Evolutionary conservation across 179 eudicot species (phyloP), one percentile per base, ranked within the genome.

Genomic region (Corrigiola litoralis): DNA sequence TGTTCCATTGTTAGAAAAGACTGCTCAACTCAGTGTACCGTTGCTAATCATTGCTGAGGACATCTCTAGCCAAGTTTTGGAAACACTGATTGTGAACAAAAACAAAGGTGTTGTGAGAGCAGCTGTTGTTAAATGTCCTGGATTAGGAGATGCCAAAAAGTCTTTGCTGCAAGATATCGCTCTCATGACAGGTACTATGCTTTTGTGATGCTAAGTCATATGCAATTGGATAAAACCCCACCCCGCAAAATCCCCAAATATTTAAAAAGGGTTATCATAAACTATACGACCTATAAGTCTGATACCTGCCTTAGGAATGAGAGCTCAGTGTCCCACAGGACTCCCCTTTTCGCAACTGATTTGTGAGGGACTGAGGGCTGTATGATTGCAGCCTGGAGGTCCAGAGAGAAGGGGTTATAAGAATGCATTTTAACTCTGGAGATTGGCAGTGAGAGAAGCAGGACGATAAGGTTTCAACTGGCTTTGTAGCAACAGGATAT

Each of bases 101-200:
- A 77, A 23, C 71, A 80, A 64, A 70, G 95, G 98, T 41, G 29
- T 80, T 70, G 72, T 86, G 46, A 87, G 81, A 72, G 92, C 81
- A 63, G 96, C 98, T 71, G 95, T 84, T 65, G 90, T 92, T 45
- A 81, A 84, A 79, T 92, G 98, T 72, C 98, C 98, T 31, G 98
- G 98, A 55, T n/a, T 78, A 44, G 81, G 83, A 60, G 95, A 84
- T 29, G 89, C 79, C 24, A 92, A 90, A 78, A 92, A 90, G 71
- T 77, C 87, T 56, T 56, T 90, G 51, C 77, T 92, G 67, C 98
- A 92, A 73, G 98, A 92, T 77, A 85, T 92, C 66, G 86, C 98
- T 42, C 87, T 92, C 54, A 78, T 92, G 95, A 92, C 98, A 80
- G 98, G 98, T 92, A 28, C n/a, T n/a, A n/a, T n/a, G n/a, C n/a